Conservation (phyloP, 495 filamentous ascomycete species). For the Cudoniella acicularis region DNA sequence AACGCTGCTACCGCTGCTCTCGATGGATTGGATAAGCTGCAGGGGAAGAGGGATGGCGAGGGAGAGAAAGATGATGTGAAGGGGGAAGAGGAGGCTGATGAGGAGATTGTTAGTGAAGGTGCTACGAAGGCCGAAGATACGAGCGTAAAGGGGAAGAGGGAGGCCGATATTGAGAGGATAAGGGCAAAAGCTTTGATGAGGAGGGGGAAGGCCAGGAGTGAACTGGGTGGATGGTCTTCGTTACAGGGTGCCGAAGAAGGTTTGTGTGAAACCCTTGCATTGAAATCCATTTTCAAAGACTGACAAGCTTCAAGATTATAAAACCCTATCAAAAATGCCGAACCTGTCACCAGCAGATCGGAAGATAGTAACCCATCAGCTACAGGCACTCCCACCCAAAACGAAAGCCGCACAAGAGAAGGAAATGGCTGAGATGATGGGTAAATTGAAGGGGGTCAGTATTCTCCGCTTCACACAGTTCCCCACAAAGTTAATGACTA, state of each 20-base stretch:
- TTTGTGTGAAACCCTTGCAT: slow-evolving; percentile 20
- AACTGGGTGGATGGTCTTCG: slow-evolving; percentile 71
- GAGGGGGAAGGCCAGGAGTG: slow-evolving; percentile 69
- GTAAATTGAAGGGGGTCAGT: slow-evolving; percentile 82
- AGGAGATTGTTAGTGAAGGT: slow-evolving; percentile 50
- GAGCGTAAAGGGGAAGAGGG: slow-evolving; percentile 37
- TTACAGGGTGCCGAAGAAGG: slow-evolving; percentile 74
- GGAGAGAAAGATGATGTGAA: slow-evolving; percentile 37
- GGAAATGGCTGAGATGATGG: slow-evolving; percentile 95
- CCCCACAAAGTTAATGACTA: background rate
- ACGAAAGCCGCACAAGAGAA: slow-evolving; percentile 74
- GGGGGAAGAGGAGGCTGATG: slow-evolving; percentile 59
- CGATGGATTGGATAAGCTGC: slow-evolving; percentile 62
- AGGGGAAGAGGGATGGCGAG: slow-evolving; percentile 15
- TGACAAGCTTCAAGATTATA: slow-evolving; percentile 50
- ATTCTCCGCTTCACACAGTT: no score
- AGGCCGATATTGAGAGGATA: slow-evolving; percentile 69
- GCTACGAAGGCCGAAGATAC: slow-evolving; percentile 44
- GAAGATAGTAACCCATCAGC: slow-evolving; percentile 60
- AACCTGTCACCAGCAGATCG: slow-evolving; percentile 61
- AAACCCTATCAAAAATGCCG: slow-evolving; percentile 47
- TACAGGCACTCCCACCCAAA: slow-evolving; percentile 58
- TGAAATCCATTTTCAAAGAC: no score
- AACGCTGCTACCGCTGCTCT: slow-evolving; percentile 69
- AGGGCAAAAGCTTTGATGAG: slow-evolving; percentile 81